Percentiles rank a stretch among this genome's conserved stretches.
Evolutionary conservation across 2,329 filamentous ascomycete species (phyloP).

Genomic region (Exophiala mesophila): DNA sequence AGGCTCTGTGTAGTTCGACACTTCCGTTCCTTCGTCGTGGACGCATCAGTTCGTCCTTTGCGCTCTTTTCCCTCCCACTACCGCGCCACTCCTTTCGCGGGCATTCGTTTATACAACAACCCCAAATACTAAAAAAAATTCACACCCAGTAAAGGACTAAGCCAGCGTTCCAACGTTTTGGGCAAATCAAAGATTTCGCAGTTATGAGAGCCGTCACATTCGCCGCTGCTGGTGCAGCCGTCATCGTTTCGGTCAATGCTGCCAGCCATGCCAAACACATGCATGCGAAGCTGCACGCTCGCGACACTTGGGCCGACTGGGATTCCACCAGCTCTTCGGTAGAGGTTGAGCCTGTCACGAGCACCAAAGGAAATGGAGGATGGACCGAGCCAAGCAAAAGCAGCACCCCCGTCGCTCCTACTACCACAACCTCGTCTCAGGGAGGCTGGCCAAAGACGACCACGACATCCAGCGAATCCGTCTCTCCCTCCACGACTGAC

Average conservation of each 20-base stretch:
- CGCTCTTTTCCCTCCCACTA: conserved; percentile 25
- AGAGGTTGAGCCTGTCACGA: conserved; percentile 4
- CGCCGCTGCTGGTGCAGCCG: conserved; percentile 54
- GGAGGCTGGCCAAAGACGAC: conserved; percentile 30
- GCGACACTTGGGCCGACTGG: conserved; percentile 24
- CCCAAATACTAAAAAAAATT: conserved; percentile 20
- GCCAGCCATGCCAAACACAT: conserved; percentile 59
- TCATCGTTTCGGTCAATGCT: conserved; percentile 51
- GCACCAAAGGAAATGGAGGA: background rate
- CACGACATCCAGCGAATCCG: conserved; percentile 46
- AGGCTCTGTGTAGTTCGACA: conserved; percentile 23
- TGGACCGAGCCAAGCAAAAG: no score
- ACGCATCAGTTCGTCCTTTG: conserved; percentile 12
- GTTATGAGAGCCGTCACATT: conserved; percentile 72
- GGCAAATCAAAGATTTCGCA: conserved; percentile 30
- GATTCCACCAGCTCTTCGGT: conserved; percentile 20
- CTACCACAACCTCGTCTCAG: conserved; percentile 21
- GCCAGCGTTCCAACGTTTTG: conserved; percentile 16
- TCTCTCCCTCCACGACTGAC: conserved; percentile 37
- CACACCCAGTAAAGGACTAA: conserved; percentile 21
- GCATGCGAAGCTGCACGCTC: conserved; percentile 35
- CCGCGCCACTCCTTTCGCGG: conserved; percentile 65
- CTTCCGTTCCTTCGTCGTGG: conserved; percentile 21
- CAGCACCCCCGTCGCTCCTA: conserved; percentile 20
- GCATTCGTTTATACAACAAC: conserved; percentile 56